A percentile compares a stretch with the other conserved stretches of the same genome.
These are phyloP conservation scores for Exophiala viscosa DNA, from an alignment of 2,329 filamentous ascomycete species.

Conservation along the genomic window DNA sequence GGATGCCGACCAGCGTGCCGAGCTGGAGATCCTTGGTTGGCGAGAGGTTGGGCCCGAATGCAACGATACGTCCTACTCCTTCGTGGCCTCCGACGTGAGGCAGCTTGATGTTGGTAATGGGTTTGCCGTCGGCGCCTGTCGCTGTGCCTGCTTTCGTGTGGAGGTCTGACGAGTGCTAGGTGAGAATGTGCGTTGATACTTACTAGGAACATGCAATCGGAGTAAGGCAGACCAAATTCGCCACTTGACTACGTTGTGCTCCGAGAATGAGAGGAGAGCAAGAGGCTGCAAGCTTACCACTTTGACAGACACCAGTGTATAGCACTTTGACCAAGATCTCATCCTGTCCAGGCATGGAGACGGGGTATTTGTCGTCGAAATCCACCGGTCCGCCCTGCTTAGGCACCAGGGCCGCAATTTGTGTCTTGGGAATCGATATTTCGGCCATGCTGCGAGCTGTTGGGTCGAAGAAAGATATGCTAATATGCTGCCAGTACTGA, in stretches of 20 bases:
- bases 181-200: not conserved
- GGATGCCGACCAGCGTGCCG: conserved; percentile 42
- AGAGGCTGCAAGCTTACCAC: conserved; percentile 32
- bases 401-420: conserved; percentile 43
- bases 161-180: conserved; percentile 32
- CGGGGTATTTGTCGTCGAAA: conserved; percentile 42
- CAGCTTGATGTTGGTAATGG: conserved; percentile 44
- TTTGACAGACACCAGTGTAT: conserved; percentile 46
- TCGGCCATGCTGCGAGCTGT: conserved; percentile 17
- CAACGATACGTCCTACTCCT: conserved; percentile 42
- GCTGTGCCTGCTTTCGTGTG: conserved; percentile 41
- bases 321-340: conserved; percentile 46
- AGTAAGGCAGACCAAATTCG: too few species aligned
- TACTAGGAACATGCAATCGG: too few species aligned
- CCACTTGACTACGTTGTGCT: too few species aligned
- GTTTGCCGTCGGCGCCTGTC: conserved; percentile 37
- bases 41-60: conserved; percentile 33
- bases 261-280: too few species aligned
- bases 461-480: too few species aligned
- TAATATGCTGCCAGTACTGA: too few species aligned
- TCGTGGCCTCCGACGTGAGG: conserved; percentile 48
- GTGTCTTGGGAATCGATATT: conserved; percentile 23
- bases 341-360: conserved; percentile 37
- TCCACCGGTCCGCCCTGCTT: conserved; percentile 40
- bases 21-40: conserved; percentile 33